These are phyloP conservation scores for Penstemon eatonii DNA, from an alignment of 257 asterid genomes.

Conservation along the genomic window DNA sequence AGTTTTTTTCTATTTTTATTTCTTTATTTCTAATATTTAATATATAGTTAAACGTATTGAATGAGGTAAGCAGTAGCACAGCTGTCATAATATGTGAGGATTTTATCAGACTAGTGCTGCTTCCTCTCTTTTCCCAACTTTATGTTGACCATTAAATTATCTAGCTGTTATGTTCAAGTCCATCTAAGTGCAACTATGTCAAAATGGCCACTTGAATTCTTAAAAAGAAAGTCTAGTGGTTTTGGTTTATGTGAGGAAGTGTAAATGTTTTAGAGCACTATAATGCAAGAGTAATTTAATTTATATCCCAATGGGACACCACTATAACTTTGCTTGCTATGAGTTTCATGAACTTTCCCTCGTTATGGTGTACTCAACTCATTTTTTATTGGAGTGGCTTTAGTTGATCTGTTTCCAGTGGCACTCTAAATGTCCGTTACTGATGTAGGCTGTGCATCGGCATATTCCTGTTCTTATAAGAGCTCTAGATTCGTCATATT, in stretches of 20 bases:
- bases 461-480: slow-evolving; percentile 78
- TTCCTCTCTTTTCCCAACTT: slow-evolving; percentile 1
- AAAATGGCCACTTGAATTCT: slow-evolving; percentile 1
- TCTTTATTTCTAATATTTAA: too few relatives aligned
- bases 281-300: slow-evolving; percentile 3
- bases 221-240: neutral
- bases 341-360: slow-evolving; percentile 15
- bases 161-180: slow-evolving; percentile 9
- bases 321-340: slow-evolving; percentile 16
- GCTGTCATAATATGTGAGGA: slow-evolving; percentile 4
- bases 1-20: too few relatives aligned
- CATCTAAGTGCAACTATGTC: slow-evolving; percentile 7
- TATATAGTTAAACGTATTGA: too few relatives aligned
- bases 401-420: slow-evolving; percentile 16
- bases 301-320: slow-evolving; percentile 1
- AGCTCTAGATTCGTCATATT: slow-evolving; percentile 64
- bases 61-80: neutral
- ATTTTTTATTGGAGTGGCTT: slow-evolving; percentile 13
- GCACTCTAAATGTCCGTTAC: slow-evolving; percentile 18
- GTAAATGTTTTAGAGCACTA: slow-evolving; percentile 4
- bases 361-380: slow-evolving; percentile 5
- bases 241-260: slow-evolving; percentile 14
- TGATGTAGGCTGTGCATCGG: slow-evolving; percentile 85
- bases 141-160: slow-evolving; percentile 4
- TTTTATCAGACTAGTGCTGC: slow-evolving; percentile 12